phyloP scores from a whole-genome alignment of 139 green algal species.

The Tetratostichococcus sp. region DNA sequence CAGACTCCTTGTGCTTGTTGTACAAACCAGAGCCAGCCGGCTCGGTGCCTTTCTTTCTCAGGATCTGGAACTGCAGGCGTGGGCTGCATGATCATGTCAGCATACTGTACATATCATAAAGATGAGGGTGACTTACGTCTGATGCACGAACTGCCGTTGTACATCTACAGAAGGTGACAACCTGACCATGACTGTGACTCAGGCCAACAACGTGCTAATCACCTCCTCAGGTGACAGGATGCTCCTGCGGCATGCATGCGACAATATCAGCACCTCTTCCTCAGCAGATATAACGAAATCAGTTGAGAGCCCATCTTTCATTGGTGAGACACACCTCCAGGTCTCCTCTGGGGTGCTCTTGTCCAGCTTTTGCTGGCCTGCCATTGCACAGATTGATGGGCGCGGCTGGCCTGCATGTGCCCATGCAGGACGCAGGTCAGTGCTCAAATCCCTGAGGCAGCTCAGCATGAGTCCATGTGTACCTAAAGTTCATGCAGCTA shows the following conservation, averaged over 20 bases:
- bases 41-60: conserved; percentile 95
- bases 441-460: no score
- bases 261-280: not conserved
- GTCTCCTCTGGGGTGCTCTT: conserved; percentile 51
- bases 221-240: not conserved
- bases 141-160: no score
- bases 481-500: no score
- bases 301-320: conserved; percentile 35
- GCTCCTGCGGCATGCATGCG: not conserved
- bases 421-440: no score
- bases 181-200: no score
- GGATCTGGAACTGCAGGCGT: conserved; percentile 70
- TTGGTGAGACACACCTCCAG: conserved; percentile 37
- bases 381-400: conserved; percentile 7
- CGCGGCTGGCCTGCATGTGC: no score
- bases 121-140: no score
- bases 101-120: no score
- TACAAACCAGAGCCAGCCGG: conserved; percentile 71
- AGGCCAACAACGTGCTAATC: not conserved
- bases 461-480: no score
- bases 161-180: no score
- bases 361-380: conserved; percentile 39
- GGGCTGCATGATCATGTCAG: no score
- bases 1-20: conserved; percentile 83
- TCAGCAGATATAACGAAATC: not conserved